Base-by-base conservation (phyloP, 2,329 filamentous ascomycete genomes). In the Trichothecium sympodiale region DNA sequence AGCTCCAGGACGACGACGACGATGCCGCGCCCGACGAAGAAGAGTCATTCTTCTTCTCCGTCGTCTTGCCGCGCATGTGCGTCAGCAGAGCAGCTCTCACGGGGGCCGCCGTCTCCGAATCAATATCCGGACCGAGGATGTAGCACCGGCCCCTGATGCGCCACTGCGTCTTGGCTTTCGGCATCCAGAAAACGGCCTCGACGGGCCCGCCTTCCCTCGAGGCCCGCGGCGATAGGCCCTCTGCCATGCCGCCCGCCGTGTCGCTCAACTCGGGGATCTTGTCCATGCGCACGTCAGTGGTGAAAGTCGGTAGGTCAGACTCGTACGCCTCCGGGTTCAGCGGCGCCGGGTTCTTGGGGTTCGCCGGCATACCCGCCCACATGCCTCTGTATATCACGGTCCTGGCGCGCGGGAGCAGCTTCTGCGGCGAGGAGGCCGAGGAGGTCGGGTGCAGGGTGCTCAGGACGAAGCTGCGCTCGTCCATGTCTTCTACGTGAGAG, bases 321-420 rank as follows among this genome's bases (percentile, higher is more conserved):
- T 83, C 78, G 52, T 74, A 33, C 18, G 60, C 46, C 5, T 61
- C 46, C 4, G 83, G 78, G 55, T 95, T 95, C 42, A 67, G 66
- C 43, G 76, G 67, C 3, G 84, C 81, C 25, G 74, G 62, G 57
- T 91, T 89, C 55, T 79, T 76, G 30, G 76, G 71, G 58, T 88
- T 84, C 35, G 66, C 67, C 4, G 81, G 79, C 1, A 94, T 65
- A 37, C 71, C 69, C 1, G 77, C 79, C 75, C 83, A 94, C 61
- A 94, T 78, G 46, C 87, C 86, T 41, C 89, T 81, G 61, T 77
- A 89, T 50, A 94, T 77, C 59, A 88, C 91, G 49, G 77, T 87
- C 36, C 87, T 76, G 8, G 76, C 80, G 36, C 84, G 73, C 2
- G 77, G 70, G 5, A 51, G 38, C 43, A 55, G 56, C 0, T 68